Evolutionary conservation across 306 rosid genomes (phyloP), one percentile per base, ranked within the genome.

Genomic region (Geum urbanum): DNA sequence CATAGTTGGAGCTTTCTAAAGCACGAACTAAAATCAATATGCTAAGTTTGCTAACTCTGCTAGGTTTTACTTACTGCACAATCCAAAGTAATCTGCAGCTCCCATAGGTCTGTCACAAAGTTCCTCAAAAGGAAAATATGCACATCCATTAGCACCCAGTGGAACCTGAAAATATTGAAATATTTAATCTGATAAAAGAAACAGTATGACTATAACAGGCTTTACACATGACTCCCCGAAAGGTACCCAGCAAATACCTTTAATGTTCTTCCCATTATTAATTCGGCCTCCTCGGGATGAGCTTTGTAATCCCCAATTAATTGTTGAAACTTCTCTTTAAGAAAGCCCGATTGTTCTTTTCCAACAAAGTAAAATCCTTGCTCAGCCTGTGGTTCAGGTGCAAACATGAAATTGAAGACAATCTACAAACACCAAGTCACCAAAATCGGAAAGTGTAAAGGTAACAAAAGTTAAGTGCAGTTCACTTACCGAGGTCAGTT

Each of bases 81-180:
- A 80, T 77, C 98, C 98, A 69, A 90, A 85, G 83, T 94, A 94
- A 74, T 94, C 98, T 41, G 98, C 98, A 56, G 98, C 95, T 48
- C 97, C 98, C 64, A 94, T 85, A 54, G 98, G 98, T 54, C 74
- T 84, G 74, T 94, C 94, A 58, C 98, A 94, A 58, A 94, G 98
- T 57, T 90, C 96, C 76, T 94, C 92, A 47, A 94, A 90, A 53
- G 89, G 53, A 80, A 94, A 94, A 77, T 82, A 88, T 22, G 97
- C 97, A 63, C 92, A 86, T 81, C 98, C 96, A 63, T 88, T 84
- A 57, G 96, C 97, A 82, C 92, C 97, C 44, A 86, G 61, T 18
- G 92, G 91, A 76, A 94, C 92, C 98, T 94, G 68, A 79, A 37
- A 14, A 55, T 20, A 47, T 49, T 50, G 46, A 20, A 72, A 45